phyloP scores from a whole-genome alignment of 352 stramenopile species.

The Phytophthora pinifolia region DNA sequence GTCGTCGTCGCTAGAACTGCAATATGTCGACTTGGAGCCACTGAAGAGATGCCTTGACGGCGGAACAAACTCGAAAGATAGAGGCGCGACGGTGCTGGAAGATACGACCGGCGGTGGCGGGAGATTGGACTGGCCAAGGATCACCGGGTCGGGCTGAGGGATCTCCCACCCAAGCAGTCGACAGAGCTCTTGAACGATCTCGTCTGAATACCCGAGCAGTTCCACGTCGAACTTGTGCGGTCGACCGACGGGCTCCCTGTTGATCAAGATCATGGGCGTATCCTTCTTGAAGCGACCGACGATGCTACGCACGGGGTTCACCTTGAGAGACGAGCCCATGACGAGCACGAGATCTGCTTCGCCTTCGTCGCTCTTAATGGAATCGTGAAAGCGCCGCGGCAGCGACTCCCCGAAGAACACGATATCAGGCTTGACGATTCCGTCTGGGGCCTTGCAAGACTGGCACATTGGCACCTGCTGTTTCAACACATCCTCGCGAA shows the following conservation, averaged over 20 bases:
- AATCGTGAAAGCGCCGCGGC: conserved; percentile 87
- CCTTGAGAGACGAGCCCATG: conserved; percentile 98
- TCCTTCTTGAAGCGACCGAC: conserved; percentile 81
- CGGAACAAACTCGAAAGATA: conserved; percentile 66
- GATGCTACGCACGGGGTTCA: conserved; percentile 94
- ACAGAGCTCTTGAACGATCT: conserved; percentile 83
- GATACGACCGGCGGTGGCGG: conserved; percentile 21
- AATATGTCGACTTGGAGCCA: conserved; percentile 62
- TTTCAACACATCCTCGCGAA: conserved; percentile 81
- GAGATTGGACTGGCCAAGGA: conserved; percentile 68
- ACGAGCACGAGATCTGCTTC: conserved; percentile 97
- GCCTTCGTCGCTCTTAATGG: conserved; percentile 75
- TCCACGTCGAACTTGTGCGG: conserved; percentile 87
- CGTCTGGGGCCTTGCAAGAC: conserved; percentile 66
- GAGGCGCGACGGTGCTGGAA: conserved; percentile 28
- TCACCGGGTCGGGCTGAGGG: conserved; percentile 61
- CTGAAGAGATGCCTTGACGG: conserved; percentile 79
- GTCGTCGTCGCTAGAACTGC: conserved; percentile 58
- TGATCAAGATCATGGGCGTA: conserved; percentile 86
- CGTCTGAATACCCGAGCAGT: conserved; percentile 80
- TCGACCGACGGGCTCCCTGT: conserved; percentile 77
- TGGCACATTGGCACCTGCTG: conserved; percentile 81
- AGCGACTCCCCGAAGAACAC: conserved; percentile 98
- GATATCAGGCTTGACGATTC: conserved; percentile 98
- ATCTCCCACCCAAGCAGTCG: conserved; percentile 78